Conservation (phyloP, 163 green algal genomes). For the Picocystis sp. region DNA sequence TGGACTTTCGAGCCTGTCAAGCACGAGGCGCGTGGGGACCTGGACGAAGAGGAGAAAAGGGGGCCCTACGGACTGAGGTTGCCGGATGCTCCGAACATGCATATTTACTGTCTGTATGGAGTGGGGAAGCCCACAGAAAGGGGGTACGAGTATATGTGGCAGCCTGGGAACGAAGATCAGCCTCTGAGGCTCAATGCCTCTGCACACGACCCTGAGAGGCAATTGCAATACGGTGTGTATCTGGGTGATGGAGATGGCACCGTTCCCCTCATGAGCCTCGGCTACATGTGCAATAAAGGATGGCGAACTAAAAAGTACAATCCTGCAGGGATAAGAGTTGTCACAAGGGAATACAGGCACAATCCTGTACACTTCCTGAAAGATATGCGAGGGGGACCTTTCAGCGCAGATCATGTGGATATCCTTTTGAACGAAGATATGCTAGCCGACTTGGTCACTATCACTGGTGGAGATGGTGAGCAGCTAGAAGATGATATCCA, state of each 20-base stretch:
- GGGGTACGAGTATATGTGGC: conserved; percentile 18
- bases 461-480: conserved; percentile 35
- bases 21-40: background rate
- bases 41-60: background rate
- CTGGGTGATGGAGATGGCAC: conserved; percentile 48
- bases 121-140: conserved; percentile 44
- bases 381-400: conserved; percentile 24
- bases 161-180: conserved; percentile 6
- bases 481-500: conserved; percentile 22
- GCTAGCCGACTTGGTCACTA: conserved; percentile 45
- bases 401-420: conserved; percentile 51
- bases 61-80: conserved; percentile 18
- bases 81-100: conserved; percentile 41
- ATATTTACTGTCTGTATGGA: conserved; percentile 62
- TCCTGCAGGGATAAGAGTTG: conserved; percentile 30
- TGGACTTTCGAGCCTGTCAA: background rate
- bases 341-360: conserved; percentile 49
- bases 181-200: conserved; percentile 15
- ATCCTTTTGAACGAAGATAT: conserved; percentile 60
- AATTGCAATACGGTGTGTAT: conserved; percentile 16
- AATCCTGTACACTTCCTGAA: conserved; percentile 8
- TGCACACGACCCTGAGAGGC: background rate
- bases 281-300: conserved; percentile 39
- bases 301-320: conserved; percentile 50
- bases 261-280: conserved; percentile 51